These are phyloP conservation scores for Pseudogymnoascus destructans DNA, from an alignment of 2,329 filamentous ascomycete genomes.

Conservation along the genomic window DNA sequence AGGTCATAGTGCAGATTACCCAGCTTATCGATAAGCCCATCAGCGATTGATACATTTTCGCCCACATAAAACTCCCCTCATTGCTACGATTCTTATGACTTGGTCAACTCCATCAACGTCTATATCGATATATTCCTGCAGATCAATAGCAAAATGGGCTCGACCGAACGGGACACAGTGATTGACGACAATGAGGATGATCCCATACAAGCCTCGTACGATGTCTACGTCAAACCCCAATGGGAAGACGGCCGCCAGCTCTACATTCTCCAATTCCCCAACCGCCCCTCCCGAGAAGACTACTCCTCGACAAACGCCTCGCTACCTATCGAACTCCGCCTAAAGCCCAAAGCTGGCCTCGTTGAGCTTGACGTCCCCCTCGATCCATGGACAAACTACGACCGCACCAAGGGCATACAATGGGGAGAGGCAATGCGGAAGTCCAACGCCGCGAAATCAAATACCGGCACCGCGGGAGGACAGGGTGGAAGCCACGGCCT, in stretches of 20 bases:
- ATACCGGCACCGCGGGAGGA: constrained; percentile 38
- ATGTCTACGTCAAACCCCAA: constrained; percentile 71
- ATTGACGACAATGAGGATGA: constrained; percentile 34
- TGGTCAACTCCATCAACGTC: not conserved
- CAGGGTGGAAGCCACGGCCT: constrained; percentile 56
- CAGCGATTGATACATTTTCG: constrained; percentile 6
- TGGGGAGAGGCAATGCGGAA: constrained; percentile 67
- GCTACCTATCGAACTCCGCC: constrained; percentile 58
- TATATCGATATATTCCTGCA: not conserved
- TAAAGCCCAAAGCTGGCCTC: constrained; percentile 73
- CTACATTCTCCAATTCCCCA: constrained; percentile 81
- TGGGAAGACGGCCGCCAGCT: constrained; percentile 50
- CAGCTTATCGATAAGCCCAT: constrained; percentile 7
- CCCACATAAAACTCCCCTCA: constrained; percentile 7
- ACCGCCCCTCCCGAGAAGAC: constrained; percentile 47
- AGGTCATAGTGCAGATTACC: not conserved
- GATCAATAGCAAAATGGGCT: constrained; percentile 4
- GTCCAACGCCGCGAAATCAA: constrained; percentile 35
- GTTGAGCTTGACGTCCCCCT: constrained; percentile 87
- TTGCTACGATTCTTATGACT: not conserved
- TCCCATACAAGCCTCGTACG: constrained; percentile 62
- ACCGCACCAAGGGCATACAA: constrained; percentile 65
- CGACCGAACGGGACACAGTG: constrained; percentile 1
- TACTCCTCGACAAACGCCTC: constrained; percentile 43
- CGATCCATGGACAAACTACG: constrained; percentile 56